Base-by-base conservation (phyloP, 352 stramenopile genomes). In the Pythium oligandrum region DNA sequence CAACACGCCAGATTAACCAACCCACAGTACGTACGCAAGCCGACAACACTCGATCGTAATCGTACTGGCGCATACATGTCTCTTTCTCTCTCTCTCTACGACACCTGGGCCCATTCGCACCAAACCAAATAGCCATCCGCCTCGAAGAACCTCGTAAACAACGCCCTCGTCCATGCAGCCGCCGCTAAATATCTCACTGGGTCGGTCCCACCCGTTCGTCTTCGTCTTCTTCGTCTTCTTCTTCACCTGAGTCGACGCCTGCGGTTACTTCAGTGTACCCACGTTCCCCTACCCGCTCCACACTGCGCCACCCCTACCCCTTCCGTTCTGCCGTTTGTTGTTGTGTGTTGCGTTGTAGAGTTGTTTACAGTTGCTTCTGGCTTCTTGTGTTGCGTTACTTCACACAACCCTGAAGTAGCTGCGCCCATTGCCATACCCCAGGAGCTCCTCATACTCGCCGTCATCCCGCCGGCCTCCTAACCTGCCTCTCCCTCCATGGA, bases 341-440 rank as follows among this genome's bases (percentile, higher is more conserved):
- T n/a, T 38, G 4, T 50, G 31, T 50, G 6, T 48, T 34, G 43
- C 35, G n/a, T 17, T 34, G 26, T 31, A 32, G 35, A 34, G n/a
- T 26, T 26, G 17, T 26, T 26, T 26, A 26, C 17, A 52, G 47
- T 52, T 52, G 47, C 6, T 32, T 10, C 46, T 52, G 46, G 46
- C 46, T 52, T 52, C 46, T 17, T 37, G 38, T 42, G 38, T 42
- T 42, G 38, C 17, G 17, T 26, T 26, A 26, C 17, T 26, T 26
- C 17, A 42, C 12, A 8, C 38, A 12, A 42, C 7, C 12, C 38
- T 12, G 38, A 8, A 42, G 38, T 12, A 42, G 38, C 38, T 12
- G 7, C 1, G 7, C 38, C 38, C 38, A 12, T 8, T 42, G 12
- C 38, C 38, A 42, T 8, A 12, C 7, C 12, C 38, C 38, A 12